Conservation (phyloP, 176 grass and related monocot species). For the Juncus effusus region DNA sequence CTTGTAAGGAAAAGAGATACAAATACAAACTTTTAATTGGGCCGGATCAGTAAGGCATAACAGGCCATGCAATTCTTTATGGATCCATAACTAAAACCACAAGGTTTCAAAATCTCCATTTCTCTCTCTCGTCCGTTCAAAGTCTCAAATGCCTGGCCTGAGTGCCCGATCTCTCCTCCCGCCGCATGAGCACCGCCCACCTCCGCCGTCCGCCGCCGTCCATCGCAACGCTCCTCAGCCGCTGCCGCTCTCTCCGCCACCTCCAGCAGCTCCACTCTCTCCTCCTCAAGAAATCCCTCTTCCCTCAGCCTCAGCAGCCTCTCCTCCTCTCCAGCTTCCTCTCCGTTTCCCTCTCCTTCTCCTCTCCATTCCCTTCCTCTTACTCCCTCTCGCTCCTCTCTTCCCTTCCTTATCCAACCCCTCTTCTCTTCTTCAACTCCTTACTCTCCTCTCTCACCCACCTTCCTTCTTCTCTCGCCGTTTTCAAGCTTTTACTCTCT, state of each 20-base stretch:
- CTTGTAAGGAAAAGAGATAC: too few relatives aligned
- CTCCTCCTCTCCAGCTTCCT: conserved; percentile 56
- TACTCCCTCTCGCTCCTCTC: conserved; percentile 40
- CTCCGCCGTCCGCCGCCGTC: conserved; percentile 35
- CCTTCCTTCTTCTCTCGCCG: conserved; percentile 38
- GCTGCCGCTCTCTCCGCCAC: conserved; percentile 25
- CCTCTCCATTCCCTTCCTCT: conserved; percentile 38
- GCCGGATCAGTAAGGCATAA: too few relatives aligned
- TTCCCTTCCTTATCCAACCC: conserved; percentile 40
- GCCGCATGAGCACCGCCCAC: conserved; percentile 45
- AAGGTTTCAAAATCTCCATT: neutral
- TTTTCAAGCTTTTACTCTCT: conserved; percentile 50
- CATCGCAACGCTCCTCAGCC: conserved; percentile 36
- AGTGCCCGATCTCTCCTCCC: conserved; percentile 1
- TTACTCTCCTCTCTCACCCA: conserved; percentile 50
- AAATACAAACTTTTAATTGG: too few relatives aligned
- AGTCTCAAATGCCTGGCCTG: too few relatives aligned
- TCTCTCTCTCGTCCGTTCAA: neutral
- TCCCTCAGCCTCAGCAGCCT: conserved; percentile 32
- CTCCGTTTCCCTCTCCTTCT: conserved; percentile 37
- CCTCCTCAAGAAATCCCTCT: conserved; percentile 52
- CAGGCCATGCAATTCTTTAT: too few relatives aligned
- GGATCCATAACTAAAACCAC: too few relatives aligned
- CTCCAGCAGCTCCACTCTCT: conserved; percentile 63
- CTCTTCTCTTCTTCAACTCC: conserved; percentile 56